Evolutionary conservation across 1,284 basidiomycete species (phyloP).

Genomic region (Trichosporon inkin): DNA sequence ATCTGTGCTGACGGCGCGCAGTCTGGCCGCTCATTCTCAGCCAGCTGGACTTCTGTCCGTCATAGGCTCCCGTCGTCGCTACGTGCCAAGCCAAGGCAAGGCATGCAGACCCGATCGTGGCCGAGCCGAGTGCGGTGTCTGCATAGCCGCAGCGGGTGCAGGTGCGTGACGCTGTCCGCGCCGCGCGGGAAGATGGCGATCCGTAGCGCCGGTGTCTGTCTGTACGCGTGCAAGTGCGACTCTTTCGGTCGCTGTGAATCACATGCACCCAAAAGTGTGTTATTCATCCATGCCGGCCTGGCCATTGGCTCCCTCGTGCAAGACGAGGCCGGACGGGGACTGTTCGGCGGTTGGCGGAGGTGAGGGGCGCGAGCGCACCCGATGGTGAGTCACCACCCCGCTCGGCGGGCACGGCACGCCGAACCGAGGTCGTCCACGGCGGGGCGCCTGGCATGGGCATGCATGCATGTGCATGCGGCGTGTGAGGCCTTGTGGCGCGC

Average conservation of each 20-base stretch:
- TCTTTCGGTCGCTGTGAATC: too few relatives aligned
- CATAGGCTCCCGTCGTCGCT: not conserved
- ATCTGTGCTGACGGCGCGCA: constrained; percentile 16
- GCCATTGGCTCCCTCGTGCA: not conserved
- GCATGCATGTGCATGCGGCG: too few relatives aligned
- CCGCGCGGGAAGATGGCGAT: too few relatives aligned
- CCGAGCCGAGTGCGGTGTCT: too few relatives aligned
- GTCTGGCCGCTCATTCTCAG: constrained; percentile 38
- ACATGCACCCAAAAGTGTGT: too few relatives aligned
- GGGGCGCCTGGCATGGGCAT: not conserved
- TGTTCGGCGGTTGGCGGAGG: not conserved
- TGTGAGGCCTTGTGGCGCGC: too few relatives aligned
- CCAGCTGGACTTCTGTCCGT: constrained; percentile 29
- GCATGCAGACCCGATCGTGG: not conserved
- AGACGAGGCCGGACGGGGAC: not conserved
- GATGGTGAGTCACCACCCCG: constrained; percentile 5
- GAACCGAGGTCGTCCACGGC: not conserved
- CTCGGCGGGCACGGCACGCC: not conserved
- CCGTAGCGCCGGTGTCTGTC: too few relatives aligned
- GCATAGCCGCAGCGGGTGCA: too few relatives aligned
- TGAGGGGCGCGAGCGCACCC: not conserved
- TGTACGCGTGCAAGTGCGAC: too few relatives aligned
- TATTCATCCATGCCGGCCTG: not conserved
- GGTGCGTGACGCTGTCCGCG: too few relatives aligned
- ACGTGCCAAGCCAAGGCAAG: not conserved